phyloP scores from a whole-genome alignment of 2,329 filamentous ascomycete species.

The Furcasterigmium furcatum region DNA sequence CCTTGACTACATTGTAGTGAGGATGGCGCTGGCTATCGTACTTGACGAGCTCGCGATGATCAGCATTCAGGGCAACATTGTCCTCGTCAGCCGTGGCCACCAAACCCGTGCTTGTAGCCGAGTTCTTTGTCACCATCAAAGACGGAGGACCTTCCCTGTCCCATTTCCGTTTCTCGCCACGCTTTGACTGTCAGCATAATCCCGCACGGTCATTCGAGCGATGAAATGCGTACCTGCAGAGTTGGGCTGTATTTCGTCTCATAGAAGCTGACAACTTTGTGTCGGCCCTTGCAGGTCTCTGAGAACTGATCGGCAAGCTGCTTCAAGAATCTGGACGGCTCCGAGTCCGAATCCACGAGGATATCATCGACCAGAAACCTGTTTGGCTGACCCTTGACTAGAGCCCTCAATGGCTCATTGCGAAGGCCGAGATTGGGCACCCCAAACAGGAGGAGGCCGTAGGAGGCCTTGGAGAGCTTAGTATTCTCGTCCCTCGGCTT shows the following conservation, averaged over 20 bases:
- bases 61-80: constrained; percentile 13
- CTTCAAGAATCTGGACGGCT: constrained; percentile 15
- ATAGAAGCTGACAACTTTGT: constrained; percentile 14
- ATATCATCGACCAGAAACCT: constrained; percentile 15
- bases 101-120: constrained; percentile 16
- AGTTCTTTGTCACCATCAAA: constrained; percentile 18
- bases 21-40: constrained; percentile 1
- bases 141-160: background rate
- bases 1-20: background rate
- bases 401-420: constrained; percentile 12
- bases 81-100: constrained; percentile 11
- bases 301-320: constrained; percentile 15
- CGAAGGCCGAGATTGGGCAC: constrained; percentile 21
- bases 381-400: constrained; percentile 19
- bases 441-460: constrained; percentile 21
- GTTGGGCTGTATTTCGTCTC: constrained; percentile 13
- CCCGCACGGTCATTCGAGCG: background rate
- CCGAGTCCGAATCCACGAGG: constrained; percentile 13
- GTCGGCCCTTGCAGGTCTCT: constrained; percentile 11
- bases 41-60: constrained; percentile 21
- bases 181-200: background rate
- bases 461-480: constrained; percentile 13
- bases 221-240: constrained; percentile 10
- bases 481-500: background rate
- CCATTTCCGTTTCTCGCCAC: background rate